A percentile compares a stretch with the other conserved stretches of the same genome.
Conservation (phyloP, 2,329 filamentous ascomycete species). For the Fusarium phyllophilum region DNA sequence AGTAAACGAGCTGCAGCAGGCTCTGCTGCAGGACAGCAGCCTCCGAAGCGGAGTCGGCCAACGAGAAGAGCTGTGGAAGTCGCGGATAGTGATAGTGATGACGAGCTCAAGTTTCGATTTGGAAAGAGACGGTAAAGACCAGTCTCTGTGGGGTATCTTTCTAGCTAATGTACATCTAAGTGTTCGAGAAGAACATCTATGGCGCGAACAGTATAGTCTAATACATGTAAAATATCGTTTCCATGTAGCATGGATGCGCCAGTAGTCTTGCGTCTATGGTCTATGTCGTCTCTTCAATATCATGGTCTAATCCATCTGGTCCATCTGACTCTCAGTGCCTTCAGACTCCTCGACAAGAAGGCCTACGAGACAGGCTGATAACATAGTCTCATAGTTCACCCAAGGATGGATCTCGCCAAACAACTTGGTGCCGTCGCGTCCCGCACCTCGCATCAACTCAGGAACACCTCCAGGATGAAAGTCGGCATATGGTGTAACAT, state of each 20-base stretch:
- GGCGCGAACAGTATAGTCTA: conserved; percentile 15
- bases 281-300: neutral
- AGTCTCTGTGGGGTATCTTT: conserved; percentile 47
- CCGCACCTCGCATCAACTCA: conserved; percentile 74
- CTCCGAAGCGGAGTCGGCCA: conserved; percentile 48
- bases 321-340: conserved; percentile 60
- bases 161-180: conserved; percentile 43
- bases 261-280: neutral
- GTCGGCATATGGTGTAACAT: conserved; percentile 86
- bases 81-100: conserved; percentile 62
- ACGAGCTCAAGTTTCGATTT: conserved; percentile 67
- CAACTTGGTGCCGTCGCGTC: conserved; percentile 68
- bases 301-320: conserved; percentile 67
- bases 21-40: conserved; percentile 42
- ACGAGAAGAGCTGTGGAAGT: conserved; percentile 50
- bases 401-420: conserved; percentile 76
- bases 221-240: conserved; percentile 4
- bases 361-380: conserved; percentile 70
- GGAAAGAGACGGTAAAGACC: conserved; percentile 57
- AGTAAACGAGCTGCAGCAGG: conserved; percentile 50
- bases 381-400: conserved; percentile 79
- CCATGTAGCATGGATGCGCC: neutral
- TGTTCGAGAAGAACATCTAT: conserved; percentile 21
- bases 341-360: conserved; percentile 67
- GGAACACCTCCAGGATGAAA: conserved; percentile 90